A percentile compares a stretch with the other conserved stretches of the same genome.
These are phyloP conservation scores for Phlegmacium glaucopus DNA, from an alignment of 768 basidiomycete genomes.

Conservation along the genomic window DNA sequence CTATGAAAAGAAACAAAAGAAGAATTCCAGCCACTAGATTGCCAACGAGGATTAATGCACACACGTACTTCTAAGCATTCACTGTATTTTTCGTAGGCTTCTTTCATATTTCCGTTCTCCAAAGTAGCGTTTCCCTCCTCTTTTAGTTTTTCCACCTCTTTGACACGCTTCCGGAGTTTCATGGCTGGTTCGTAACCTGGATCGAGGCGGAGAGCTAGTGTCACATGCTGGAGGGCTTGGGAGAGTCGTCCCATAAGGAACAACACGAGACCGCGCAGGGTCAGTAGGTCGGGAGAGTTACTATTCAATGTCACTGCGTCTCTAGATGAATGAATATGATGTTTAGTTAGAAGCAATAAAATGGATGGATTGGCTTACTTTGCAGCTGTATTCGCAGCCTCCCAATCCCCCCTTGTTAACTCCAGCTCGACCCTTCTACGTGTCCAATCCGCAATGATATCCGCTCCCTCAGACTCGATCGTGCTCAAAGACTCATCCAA, in stretches of 20 bases:
- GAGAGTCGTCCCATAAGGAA: constrained; percentile 71
- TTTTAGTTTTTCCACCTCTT: constrained; percentile 78
- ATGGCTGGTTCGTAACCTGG: constrained; percentile 73
- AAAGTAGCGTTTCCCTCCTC: constrained; percentile 83
- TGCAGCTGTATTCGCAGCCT: constrained; percentile 69
- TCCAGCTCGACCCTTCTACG: constrained; percentile 78
- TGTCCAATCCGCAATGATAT: constrained; percentile 77
- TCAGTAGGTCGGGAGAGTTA: constrained; percentile 76
- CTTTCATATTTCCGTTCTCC: constrained; percentile 53
- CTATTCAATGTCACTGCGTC: constrained; percentile 70
- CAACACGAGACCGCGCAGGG: constrained; percentile 71
- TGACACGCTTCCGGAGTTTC: constrained; percentile 69
- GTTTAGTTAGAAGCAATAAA: too few relatives aligned
- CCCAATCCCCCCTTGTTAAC: constrained; percentile 66
- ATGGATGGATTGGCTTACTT: constrained; percentile 69
- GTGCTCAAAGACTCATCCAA: constrained; percentile 73
- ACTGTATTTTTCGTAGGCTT: constrained; percentile 67
- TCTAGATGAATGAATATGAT: constrained; percentile 32
- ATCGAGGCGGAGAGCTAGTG: constrained; percentile 71
- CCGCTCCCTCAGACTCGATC: constrained; percentile 75
- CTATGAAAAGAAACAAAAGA: constrained; percentile 32
- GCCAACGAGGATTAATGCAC: not conserved
- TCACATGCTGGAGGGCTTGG: constrained; percentile 67
- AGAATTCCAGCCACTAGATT: not conserved
- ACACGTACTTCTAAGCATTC: constrained; percentile 68